Base-by-base conservation (phyloP, 2,329 filamentous ascomycete species). In the Botrytis medusae region DNA sequence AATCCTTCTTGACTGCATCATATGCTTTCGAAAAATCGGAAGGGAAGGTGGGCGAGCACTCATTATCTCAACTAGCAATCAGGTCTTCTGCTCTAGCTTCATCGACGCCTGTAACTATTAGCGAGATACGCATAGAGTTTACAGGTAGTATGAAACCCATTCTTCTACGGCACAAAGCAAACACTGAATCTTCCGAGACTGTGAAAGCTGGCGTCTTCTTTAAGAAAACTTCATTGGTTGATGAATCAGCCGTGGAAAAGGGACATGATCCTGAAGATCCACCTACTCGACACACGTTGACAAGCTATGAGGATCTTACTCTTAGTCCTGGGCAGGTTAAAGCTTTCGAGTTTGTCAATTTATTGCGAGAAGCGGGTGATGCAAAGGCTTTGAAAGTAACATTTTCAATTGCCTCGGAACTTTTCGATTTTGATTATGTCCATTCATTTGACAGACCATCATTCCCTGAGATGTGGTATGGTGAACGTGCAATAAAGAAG, bases 341-440 rank as follows among this genome's bases (percentile, higher is more conserved):
- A 71, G 88, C 95, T 1, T 91, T 93, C 75, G 89, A 92, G 77
- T 86, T 97, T 77, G 87, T 87, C 14, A 88, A 94, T 73, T 88
- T 91, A 2, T 87, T 97, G 25, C 90, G 94, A 74, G 95, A 98
- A 82, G 89, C 94, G 4, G 94, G 94, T n/a, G 88, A 93, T 72
- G 90, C 92, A 0, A 89, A 87, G 65, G 90, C 93, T 6, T 85
- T 87, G 7, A 89, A 89, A 2, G 87, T 92, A 16, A 87, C 85
- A 0, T 83, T 97, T 42, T 83, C 85, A 1, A 82, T 96, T n/a
- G 84, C 88, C 42, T 89, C 88, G 22, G 86, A 91, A 0, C 82
- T 85, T 0, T 97, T 95, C 77, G 85, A 87, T 54, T 83, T 98
- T 29, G 85, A 89, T 34, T 93, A 92, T 77, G 87, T 87, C 7